Evolutionary conservation across 2,329 filamentous ascomycete genomes (phyloP).

Genomic region (Pleomassaria siparia): DNA sequence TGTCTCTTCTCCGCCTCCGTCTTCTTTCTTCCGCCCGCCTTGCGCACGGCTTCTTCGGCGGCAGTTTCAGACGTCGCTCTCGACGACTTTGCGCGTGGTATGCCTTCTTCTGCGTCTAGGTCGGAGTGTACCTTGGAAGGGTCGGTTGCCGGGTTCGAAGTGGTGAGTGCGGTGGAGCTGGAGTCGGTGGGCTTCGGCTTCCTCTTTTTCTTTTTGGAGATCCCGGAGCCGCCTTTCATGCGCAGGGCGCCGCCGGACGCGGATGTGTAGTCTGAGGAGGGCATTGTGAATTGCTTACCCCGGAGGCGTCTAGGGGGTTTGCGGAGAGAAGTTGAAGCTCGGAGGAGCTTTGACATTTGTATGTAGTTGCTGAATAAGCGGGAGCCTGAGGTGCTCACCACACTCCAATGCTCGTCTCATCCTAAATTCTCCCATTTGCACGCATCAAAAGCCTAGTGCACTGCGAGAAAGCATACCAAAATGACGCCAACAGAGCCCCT

Average conservation of each 20-base stretch:
- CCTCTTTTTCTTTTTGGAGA: conserved; percentile 67
- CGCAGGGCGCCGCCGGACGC: conserved; percentile 75
- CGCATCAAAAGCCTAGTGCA: neutral
- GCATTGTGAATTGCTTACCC: conserved; percentile 53
- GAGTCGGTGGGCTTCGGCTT: conserved; percentile 36
- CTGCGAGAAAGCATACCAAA: neutral
- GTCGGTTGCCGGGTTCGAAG: conserved; percentile 24
- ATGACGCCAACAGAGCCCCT: neutral
- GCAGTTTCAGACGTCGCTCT: conserved; percentile 38
- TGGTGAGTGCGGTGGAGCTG: conserved; percentile 9
- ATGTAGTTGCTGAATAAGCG: neutral
- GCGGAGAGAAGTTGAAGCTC: neutral
- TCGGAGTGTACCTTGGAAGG: conserved; percentile 11
- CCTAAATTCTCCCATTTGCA: neutral
- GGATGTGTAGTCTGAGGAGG: conserved; percentile 72
- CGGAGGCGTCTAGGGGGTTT: conserved; percentile 4
- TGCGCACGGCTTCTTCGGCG: conserved; percentile 28
- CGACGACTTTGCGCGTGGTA: conserved; percentile 3
- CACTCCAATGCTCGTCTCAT: too few species aligned
- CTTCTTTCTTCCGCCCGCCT: conserved; percentile 55
- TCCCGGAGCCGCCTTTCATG: conserved; percentile 76
- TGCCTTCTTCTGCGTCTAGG: conserved; percentile 4
- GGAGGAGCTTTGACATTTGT: neutral
- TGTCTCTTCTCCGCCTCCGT: conserved; percentile 82
- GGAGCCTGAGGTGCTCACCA: neutral